phyloP scores from a whole-genome alignment of 495 filamentous ascomycete genomes.

The Trichoderma orchidacearum region DNA sequence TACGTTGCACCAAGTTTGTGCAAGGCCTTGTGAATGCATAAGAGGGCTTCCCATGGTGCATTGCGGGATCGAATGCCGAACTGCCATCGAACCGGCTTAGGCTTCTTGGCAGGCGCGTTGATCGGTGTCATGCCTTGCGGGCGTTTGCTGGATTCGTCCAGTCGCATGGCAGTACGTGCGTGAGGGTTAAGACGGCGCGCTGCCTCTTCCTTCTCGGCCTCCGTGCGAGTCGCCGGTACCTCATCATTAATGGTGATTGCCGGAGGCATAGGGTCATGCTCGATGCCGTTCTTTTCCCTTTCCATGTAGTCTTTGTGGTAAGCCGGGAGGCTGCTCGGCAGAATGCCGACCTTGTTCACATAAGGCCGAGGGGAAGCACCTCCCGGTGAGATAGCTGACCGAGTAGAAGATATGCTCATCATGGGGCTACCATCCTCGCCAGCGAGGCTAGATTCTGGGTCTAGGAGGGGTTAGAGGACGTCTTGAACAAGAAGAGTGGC shows the following conservation, averaged over 20 bases:
- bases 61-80: constrained; percentile 93
- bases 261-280: constrained; percentile 12
- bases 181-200: constrained; percentile 69
- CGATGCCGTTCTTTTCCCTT: constrained; percentile 37
- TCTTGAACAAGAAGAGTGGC: no score
- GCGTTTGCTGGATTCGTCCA: constrained; percentile 47
- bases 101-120: constrained; percentile 44
- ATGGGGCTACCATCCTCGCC: constrained; percentile 15
- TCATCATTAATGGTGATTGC: constrained; percentile 29
- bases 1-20: constrained; percentile 77
- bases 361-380: constrained; percentile 36
- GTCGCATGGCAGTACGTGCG: constrained; percentile 42
- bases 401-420: constrained; percentile 24
- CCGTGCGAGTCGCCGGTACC: constrained; percentile 38
- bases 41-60: constrained; percentile 80
- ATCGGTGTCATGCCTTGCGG: constrained; percentile 51
- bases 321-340: constrained; percentile 78
- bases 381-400: constrained; percentile 28
- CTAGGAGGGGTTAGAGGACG: constrained; percentile 11
- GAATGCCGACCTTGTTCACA: constrained; percentile 72
- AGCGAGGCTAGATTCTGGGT: background rate
- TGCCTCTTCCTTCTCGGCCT: constrained; percentile 63
- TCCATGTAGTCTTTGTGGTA: constrained; percentile 88
- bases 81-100: constrained; percentile 75
- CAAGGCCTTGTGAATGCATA: constrained; percentile 87